Evolutionary conservation across 257 asterid genomes (phyloP), one percentile per base, ranked within the genome.

Genomic region (Thymus quinquecostatus): DNA sequence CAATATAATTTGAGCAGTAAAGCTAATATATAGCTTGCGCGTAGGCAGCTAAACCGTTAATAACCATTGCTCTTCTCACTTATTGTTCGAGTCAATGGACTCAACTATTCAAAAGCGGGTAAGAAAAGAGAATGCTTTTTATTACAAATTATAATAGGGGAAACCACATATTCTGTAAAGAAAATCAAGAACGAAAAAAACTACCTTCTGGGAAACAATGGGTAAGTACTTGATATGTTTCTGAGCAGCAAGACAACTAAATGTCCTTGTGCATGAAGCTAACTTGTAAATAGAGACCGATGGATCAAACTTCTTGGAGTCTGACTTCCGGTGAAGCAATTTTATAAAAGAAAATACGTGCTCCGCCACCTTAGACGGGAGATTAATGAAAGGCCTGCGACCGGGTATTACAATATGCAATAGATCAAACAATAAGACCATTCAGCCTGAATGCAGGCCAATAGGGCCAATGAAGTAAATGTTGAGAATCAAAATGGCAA

Each of bases 221-320:
- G 97, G 96, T 14, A 89, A 84, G 78, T 92, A 92, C 44, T 86
- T 82, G 75, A 92, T 81, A 73, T 84, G 83, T 40, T 83, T 84
- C 82, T 82, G 83, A 75, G 97, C 96, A 30, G 91, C 88, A 34
- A 89, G 81, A 85, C 94, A 92, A 79, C 77, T 82, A 79, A 89
- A 90, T 27, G 92, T 89, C 82, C 89, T 83, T 29, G 93, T 82
- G 75, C 84, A 79, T 66, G 83, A 83, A 66, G 90, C 86, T 72
- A 89, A 82, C 67, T 80, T 76, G 66, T 71, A 77, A 75, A 83
- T 63, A 69, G 83, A 79, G 41, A 76, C 76, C 66, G 68, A 70
- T 9, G 75, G 65, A 57, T 82, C 87, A 60, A 44, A 74, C 76
- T 82, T 81, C 76, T 74, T 75, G 73, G 78, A 59, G 76, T 77